phyloP scores from a whole-genome alignment of 176 grass and related monocot genomes.

The Tuctoria greenei region DNA sequence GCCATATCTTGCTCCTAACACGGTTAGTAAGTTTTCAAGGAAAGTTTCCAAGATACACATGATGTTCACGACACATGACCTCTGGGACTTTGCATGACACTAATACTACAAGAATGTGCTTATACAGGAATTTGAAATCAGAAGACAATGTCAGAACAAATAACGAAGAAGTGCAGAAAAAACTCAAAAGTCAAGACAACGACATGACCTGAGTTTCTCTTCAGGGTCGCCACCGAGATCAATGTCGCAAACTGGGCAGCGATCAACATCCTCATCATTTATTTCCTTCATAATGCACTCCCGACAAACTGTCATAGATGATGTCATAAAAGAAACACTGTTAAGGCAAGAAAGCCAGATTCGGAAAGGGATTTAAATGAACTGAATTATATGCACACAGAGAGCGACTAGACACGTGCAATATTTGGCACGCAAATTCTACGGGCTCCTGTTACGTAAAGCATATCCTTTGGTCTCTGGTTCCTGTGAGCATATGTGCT shows the following conservation, averaged over 20 bases:
- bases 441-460: neutral
- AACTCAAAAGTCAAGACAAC: neutral
- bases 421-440: neutral
- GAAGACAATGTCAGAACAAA: neutral
- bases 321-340: slow-evolving; percentile 32
- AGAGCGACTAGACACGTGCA: neutral
- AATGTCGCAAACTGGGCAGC: slow-evolving; percentile 77
- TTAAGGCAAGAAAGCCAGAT: slow-evolving; percentile 1
- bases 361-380: slow-evolving; percentile 8
- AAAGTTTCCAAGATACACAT: neutral
- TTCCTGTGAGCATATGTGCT: neutral
- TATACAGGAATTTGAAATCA: neutral
- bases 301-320: slow-evolving; percentile 69
- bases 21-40: neutral
- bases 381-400: slow-evolving; percentile 2
- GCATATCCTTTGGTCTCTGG: neutral
- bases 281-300: slow-evolving; percentile 89
- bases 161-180: slow-evolving; percentile 11
- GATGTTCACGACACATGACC: neutral
- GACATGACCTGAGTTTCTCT: slow-evolving; percentile 83
- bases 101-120: neutral
- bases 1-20: neutral
- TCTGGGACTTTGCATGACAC: slow-evolving; percentile 3
- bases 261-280: slow-evolving; percentile 61
- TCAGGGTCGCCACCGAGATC: slow-evolving; percentile 70